Evolutionary conservation across 169 alveolate genomes (phyloP).

Genomic region (Toxoplasma gondii): DNA sequence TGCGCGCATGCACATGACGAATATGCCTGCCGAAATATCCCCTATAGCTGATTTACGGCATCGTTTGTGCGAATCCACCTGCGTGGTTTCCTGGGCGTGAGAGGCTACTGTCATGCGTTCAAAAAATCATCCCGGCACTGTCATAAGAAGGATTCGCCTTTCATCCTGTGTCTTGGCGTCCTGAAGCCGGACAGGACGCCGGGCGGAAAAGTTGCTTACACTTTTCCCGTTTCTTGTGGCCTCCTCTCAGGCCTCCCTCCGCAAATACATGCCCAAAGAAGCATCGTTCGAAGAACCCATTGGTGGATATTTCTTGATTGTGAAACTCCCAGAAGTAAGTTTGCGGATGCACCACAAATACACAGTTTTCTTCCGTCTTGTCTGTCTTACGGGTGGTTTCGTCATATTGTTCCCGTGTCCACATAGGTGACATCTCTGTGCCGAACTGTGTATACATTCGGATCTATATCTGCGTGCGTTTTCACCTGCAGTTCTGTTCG

Average conservation of each 20-base stretch:
- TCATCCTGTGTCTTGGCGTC: no score
- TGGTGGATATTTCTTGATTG: slow-evolving; percentile 52
- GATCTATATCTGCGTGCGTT: neutral
- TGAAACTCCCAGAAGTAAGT: slow-evolving; percentile 49
- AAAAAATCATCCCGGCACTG: no score
- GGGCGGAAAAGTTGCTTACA: no score
- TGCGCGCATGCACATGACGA: neutral
- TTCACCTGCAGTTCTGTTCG: neutral
- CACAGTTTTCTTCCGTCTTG: neutral
- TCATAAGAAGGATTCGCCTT: no score
- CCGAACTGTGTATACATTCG: neutral
- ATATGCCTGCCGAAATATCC: no score
- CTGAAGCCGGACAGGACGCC: no score
- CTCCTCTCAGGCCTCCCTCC: neutral
- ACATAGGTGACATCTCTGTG: neutral
- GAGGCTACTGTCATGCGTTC: no score
- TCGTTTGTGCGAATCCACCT: no score
- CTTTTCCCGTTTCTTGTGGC: no score
- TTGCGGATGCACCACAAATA: neutral
- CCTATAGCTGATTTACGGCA: no score
- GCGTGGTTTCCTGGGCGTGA: no score
- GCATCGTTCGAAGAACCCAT: slow-evolving; percentile 43
- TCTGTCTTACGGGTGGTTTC: neutral
- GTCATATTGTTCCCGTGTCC: no score
- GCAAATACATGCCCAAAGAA: neutral